These are phyloP conservation scores for Plenodomus lindquistii DNA, from an alignment of 2,329 filamentous ascomycete genomes.

Conservation along the genomic window DNA sequence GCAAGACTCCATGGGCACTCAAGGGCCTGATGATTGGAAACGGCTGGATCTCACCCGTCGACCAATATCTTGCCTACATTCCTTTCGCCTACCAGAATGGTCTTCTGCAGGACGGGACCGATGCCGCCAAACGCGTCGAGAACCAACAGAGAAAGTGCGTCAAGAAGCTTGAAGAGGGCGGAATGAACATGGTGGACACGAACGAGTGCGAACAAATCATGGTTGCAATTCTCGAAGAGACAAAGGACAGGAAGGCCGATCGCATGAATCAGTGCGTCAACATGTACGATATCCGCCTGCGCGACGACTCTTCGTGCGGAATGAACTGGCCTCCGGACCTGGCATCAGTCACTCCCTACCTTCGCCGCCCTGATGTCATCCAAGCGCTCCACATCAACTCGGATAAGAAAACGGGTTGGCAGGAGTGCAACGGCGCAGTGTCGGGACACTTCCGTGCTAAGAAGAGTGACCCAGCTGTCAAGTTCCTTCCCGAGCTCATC, in stretches of 20 bases:
- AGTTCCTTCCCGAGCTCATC: constrained; percentile 77
- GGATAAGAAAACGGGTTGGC: constrained; percentile 86
- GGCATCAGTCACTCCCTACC: constrained; percentile 74
- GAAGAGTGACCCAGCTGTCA: constrained; percentile 73
- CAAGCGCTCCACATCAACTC: constrained; percentile 79
- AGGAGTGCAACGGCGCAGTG: constrained; percentile 84
- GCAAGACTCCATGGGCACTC: constrained; percentile 70
- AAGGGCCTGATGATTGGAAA: constrained; percentile 92
- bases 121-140: constrained; percentile 68
- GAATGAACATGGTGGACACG: constrained; percentile 67
- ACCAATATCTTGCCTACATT: constrained; percentile 89
- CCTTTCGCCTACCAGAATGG: constrained; percentile 78
- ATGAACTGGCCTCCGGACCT: constrained; percentile 99
- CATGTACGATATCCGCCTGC: constrained; percentile 95
- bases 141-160: constrained; percentile 70
- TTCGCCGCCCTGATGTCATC: constrained; percentile 78
- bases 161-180: constrained; percentile 61
- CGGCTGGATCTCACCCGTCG: constrained; percentile 89
- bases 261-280: constrained; percentile 72
- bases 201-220: constrained; percentile 76
- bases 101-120: constrained; percentile 69
- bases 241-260: constrained; percentile 58
- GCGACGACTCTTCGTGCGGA: constrained; percentile 80
- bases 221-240: constrained; percentile 69
- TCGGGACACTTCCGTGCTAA: constrained; percentile 69